phyloP scores from a whole-genome alignment of 2,329 filamentous ascomycete species.

The Emergomyces pasteurianus region DNA sequence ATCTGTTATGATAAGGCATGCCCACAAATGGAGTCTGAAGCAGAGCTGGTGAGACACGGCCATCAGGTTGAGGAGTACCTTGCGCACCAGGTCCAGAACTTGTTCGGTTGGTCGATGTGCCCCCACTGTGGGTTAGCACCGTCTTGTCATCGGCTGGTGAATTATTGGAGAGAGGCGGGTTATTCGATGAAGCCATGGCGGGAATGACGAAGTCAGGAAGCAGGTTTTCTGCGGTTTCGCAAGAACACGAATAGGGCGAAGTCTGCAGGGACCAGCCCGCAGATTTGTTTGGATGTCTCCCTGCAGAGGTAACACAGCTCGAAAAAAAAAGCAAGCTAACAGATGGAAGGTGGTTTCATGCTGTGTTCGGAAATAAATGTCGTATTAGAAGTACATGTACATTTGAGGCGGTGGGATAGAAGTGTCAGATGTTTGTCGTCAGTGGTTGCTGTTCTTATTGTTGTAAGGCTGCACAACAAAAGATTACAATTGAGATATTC shows the following conservation, averaged over 20 bases:
- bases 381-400: not conserved
- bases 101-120: not conserved
- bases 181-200: not conserved
- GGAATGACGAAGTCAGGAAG: not conserved
- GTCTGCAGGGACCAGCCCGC: constrained; percentile 2
- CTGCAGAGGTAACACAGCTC: not conserved
- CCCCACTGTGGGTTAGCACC: not conserved
- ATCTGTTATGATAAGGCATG: constrained; percentile 1
- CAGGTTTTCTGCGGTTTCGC: not conserved
- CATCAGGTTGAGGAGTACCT: not conserved
- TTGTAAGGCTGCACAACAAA: not conserved
- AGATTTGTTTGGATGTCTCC: not conserved
- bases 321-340: not conserved
- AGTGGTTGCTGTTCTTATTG: not conserved
- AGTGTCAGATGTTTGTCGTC: not conserved
- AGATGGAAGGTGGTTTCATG: not conserved
- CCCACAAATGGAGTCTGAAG: not conserved
- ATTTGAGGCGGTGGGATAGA: not conserved
- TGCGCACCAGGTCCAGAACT: not conserved
- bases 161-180: not conserved
- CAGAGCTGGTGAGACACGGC: not conserved
- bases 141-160: not conserved
- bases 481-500: not conserved
- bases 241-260: not conserved
- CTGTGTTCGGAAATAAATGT: not conserved